Base-by-base conservation (phyloP, 345 rosid species). In the Noccaea caerulescens region DNA sequence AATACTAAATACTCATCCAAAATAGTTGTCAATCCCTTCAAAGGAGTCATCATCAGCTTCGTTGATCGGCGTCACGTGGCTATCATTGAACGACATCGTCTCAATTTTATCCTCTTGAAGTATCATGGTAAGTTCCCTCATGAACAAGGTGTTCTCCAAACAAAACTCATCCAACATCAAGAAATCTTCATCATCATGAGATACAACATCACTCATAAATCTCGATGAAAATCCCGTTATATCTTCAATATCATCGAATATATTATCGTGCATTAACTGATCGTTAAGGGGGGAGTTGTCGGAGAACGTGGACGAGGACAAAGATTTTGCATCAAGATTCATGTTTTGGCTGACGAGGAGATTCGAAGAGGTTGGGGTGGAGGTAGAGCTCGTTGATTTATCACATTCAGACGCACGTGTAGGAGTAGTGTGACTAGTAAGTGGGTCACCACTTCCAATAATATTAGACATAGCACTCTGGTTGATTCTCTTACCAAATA, bases 401-500 rank as follows among this genome's bases (percentile, higher is more conserved):
- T 70, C 75, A 12, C 16, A 49, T 18, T 56, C 66, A 57, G 68
- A 54, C 36, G 51, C 54, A 69, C 55, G 56, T 47, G 58, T 55
- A 34, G 62, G 27, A 37, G 41, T 54, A 46, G 49, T 68, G 50
- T 61, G 43, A 30, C 42, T 61, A 45, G 46, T 46, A 46, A 13
- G 46, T 63, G 54, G 46, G 61, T 66, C 71, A 41, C 50, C 47
- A 57, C 55, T 56, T 76, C 46, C 75, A 49, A 76, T 76, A 42
- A 76, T 76, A 18, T 76, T 32, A 49, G 71, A 69, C n/a, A 76
- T 4, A 63, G 49, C 71, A 56, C 23, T 69, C 4, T 69, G 71
- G 71, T 62, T 69, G 54, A 76, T 57, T 63, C 66, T 76, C 25
- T 64, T 59, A 41, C 75, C 67, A 50, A 76, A 76, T 41, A 58